Evolutionary conservation across 2,329 filamentous ascomycete genomes (phyloP).

Genomic region (Aspergillus pseudoglaucus): DNA sequence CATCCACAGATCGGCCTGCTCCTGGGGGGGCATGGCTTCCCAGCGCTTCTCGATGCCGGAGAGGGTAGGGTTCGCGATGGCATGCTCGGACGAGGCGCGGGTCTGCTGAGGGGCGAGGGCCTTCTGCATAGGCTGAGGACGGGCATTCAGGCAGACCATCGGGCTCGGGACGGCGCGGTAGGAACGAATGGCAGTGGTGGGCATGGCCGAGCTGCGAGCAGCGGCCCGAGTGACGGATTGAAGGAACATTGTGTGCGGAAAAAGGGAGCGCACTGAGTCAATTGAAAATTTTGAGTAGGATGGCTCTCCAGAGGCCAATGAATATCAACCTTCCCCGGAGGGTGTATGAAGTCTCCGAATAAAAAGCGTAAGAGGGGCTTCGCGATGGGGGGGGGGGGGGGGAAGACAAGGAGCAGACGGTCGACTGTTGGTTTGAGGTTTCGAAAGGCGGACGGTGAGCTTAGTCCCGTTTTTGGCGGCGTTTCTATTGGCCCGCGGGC

Average conservation of each 20-base stretch:
- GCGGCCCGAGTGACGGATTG: conserved; percentile 40
- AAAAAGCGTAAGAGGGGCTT: conserved; percentile 25
- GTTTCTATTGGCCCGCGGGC: conserved; percentile 60
- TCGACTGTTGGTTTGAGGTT: conserved; percentile 35
- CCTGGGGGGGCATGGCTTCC: conserved; percentile 95
- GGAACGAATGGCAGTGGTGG: conserved; percentile 29
- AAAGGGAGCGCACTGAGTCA: conserved; percentile 21
- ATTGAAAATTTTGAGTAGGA: conserved; percentile 15
- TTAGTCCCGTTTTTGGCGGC: conserved; percentile 26
- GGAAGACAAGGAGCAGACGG: conserved; percentile 23
- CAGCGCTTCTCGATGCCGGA: conserved; percentile 99
- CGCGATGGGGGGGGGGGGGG: conserved; percentile 14
- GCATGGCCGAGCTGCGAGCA: conserved; percentile 36
- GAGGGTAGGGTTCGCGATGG: conserved; percentile 95
- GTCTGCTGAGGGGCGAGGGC: conserved; percentile 44
- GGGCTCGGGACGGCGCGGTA: conserved; percentile 23
- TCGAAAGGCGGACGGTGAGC: conserved; percentile 31
- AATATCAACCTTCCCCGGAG: conserved; percentile 19
- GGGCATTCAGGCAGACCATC: conserved; percentile 33
- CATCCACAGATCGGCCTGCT: conserved; percentile 99
- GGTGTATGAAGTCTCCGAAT: conserved; percentile 7
- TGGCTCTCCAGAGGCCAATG: conserved; percentile 11
- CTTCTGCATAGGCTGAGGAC: conserved; percentile 24
- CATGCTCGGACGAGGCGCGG: conserved; percentile 65
- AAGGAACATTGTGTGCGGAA: conserved; percentile 38